Conservation (phyloP, 805 yeast genomes). For the Zygotorulaspora danielsina region DNA sequence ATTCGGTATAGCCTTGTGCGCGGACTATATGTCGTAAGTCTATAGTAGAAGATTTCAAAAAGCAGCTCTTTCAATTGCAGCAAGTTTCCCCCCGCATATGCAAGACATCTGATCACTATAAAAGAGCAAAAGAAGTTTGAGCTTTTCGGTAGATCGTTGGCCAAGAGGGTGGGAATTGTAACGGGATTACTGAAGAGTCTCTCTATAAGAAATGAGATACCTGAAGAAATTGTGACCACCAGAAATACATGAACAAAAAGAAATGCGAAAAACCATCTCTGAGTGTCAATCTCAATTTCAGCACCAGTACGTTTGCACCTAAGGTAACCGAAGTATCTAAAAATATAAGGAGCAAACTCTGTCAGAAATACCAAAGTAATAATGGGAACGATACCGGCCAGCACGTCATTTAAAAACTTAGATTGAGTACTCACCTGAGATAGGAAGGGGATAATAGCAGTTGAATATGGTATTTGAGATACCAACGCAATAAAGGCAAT, state of each 20-base stretch:
- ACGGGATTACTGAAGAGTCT: constrained; percentile 65
- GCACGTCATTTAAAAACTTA: constrained; percentile 44
- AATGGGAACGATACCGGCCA: constrained; percentile 66
- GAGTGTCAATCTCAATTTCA: constrained; percentile 64
- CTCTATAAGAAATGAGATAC: constrained; percentile 59
- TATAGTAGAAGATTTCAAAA: constrained; percentile 35
- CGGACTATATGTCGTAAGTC: constrained; percentile 53
- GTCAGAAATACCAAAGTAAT: constrained; percentile 59
- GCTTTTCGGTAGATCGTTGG: constrained; percentile 77
- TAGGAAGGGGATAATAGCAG: constrained; percentile 57
- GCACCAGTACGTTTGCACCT: constrained; percentile 61
- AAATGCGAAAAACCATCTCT: constrained; percentile 73
- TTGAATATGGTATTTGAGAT: constrained; percentile 66
- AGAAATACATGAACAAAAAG: constrained; percentile 77
- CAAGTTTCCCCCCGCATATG: constrained; percentile 69
- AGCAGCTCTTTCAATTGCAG: constrained; percentile 55
- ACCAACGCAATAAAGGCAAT: constrained; percentile 75
- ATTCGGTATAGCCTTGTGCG: constrained; percentile 48
- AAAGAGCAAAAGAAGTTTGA: constrained; percentile 83
- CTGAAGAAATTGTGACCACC: constrained; percentile 80
- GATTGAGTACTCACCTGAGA: constrained; percentile 56
- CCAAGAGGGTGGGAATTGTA: constrained; percentile 65
- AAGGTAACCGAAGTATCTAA: constrained; percentile 49
- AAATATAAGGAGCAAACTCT: constrained; percentile 54
- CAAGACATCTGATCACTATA: constrained; percentile 66